phyloP scores from a whole-genome alignment of 805 yeast genomes.

The Saturnispora bothae region DNA sequence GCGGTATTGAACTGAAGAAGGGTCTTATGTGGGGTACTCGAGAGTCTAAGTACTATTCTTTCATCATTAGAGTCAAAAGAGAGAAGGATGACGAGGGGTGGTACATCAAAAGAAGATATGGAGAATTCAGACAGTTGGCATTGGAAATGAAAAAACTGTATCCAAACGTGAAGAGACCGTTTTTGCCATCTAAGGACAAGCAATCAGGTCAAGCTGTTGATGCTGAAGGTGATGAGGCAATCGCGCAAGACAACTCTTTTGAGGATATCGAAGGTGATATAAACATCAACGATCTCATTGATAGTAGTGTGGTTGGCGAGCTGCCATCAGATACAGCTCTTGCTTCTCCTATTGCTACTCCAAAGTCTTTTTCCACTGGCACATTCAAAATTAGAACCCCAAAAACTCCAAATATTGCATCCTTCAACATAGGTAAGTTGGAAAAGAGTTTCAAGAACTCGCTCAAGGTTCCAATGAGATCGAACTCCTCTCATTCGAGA shows the following conservation, averaged over 20 bases:
- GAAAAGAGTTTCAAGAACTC: slow-evolving; percentile 17
- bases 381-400: slow-evolving; percentile 5
- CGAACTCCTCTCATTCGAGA: background rate
- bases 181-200: slow-evolving; percentile 25
- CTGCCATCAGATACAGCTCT: background rate
- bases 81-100: slow-evolving; percentile 27
- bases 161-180: slow-evolving; percentile 55
- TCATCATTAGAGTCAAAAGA: slow-evolving; percentile 37
- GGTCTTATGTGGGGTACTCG: slow-evolving; percentile 17
- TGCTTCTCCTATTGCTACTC: background rate
- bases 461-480: slow-evolving; percentile 8
- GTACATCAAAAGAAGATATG: slow-evolving; percentile 52
- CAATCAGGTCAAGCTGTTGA: slow-evolving; percentile 17
- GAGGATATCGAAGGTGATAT: background rate
- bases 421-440: slow-evolving; percentile 14
- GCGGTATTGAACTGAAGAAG: slow-evolving; percentile 19
- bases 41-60: slow-evolving; percentile 29
- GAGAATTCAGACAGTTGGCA: slow-evolving; percentile 55
- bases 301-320: too few species aligned
- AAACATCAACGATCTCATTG: slow-evolving; percentile 1
- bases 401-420: slow-evolving; percentile 3
- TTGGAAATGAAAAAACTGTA: slow-evolving; percentile 39
- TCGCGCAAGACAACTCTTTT: background rate
- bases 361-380: background rate
- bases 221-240: slow-evolving; percentile 1